These are phyloP conservation scores for Acacia acuminata DNA, from an alignment of 306 rosid species.

Conservation along the genomic window DNA sequence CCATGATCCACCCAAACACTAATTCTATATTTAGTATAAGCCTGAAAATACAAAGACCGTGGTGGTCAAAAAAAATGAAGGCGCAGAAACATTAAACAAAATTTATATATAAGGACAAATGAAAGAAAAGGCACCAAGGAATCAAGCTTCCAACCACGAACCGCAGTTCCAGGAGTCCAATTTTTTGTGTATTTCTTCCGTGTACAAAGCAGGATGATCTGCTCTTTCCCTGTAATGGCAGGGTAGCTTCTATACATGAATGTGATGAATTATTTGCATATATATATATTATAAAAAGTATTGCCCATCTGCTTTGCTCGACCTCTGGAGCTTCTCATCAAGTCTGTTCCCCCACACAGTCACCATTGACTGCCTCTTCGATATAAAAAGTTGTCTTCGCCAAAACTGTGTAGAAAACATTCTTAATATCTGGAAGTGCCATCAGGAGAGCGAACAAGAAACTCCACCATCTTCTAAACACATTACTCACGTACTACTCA, in stretches of 20 bases:
- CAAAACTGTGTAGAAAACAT: conserved; percentile 40
- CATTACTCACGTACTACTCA: conserved; percentile 58
- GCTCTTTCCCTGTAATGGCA: conserved; percentile 76
- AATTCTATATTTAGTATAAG: neutral
- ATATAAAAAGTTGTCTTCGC: conserved; percentile 42
- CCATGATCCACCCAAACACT: conserved; percentile 24
- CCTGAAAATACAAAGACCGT: conserved; percentile 23
- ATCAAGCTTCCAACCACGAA: conserved; percentile 40
- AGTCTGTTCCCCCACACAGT: conserved; percentile 37
- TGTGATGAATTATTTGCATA: conserved; percentile 63
- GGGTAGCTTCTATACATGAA: conserved; percentile 91
- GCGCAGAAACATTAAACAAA: neutral
- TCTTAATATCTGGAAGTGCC: conserved; percentile 45
- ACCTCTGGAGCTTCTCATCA: conserved; percentile 40
- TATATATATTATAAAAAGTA: conserved; percentile 32
- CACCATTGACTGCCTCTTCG: conserved; percentile 42
- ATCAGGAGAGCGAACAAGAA: conserved; percentile 39
- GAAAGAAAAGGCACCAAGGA: conserved; percentile 40
- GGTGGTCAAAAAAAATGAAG: neutral
- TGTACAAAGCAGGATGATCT: conserved; percentile 55
- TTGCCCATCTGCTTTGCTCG: conserved; percentile 40
- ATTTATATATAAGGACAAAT: conserved; percentile 20
- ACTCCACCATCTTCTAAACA: conserved; percentile 41
- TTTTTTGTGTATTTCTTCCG: conserved; percentile 46
- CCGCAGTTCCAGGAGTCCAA: conserved; percentile 50